Base-by-base conservation (phyloP, 306 rosid species). In the Gastrolobium villosum region DNA sequence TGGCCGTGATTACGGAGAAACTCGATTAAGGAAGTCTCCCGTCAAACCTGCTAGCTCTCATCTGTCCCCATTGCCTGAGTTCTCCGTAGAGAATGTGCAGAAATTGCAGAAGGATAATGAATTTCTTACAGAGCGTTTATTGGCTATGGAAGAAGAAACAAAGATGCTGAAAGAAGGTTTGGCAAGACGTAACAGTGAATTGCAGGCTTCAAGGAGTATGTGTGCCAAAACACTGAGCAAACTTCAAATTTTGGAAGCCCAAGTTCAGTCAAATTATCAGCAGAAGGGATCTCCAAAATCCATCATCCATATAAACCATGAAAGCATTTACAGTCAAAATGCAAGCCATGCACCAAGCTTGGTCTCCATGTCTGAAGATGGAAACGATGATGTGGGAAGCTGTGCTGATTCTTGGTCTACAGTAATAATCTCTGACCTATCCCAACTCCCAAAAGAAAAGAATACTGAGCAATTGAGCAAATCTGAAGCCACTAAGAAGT, bases 111-210 rank as follows among this genome's bases (percentile, higher is more conserved):
- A 96, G 84, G 99, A 96, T 78, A 96, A 93, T 57, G 98, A 96
- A 31, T 96, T 96, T 74, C 98, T 96, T 46, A 91, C 96, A 0
- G 99, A 91, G 73, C 97, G 99, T 28, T 84, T 96, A 65, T 75
- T 88, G 76, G 78, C 87, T 61, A 84, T 79, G 93, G 99, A 96
- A 66, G 99, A 96, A 91, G 99, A 96, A 80, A 96, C 98, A 35
- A 93, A 96, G 84, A 93, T 96, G 99, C 88, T 96, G 52, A 96
- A 93, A 85, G 99, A 96, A 84, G 99, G 98, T 71, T 82, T 96
- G 91, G 90, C 99, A 53, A 96, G 89, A 88, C 99, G 99, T 26
- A 96, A 93, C 85, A 87, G 93, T 65, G 99, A 96, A 82, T 77
- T 96, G 88, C 99, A 87, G 90, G 91, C 92, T 77, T 88, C 97